Evolutionary conservation across 78 protist species (phyloP).

Genomic region (Speleostelium caveatum): DNA sequence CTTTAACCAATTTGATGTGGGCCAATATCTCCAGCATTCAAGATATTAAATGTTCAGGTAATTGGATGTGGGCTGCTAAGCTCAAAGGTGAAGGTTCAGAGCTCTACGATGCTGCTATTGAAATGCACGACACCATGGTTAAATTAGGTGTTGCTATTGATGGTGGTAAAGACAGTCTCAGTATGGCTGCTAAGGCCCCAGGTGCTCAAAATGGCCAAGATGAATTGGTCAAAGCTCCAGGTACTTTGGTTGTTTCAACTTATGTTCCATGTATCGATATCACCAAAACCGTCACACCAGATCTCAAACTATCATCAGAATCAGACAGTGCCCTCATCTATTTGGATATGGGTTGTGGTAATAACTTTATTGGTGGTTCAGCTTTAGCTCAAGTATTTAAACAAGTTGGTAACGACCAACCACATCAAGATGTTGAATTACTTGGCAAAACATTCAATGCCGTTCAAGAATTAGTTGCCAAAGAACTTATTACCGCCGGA

Average conservation of each 20-base stretch:
- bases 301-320: slow-evolving; percentile 70
- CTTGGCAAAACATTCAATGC: slow-evolving; percentile 35
- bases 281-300: slow-evolving; percentile 91
- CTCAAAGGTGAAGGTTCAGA: slow-evolving; percentile 92
- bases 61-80: slow-evolving; percentile 97
- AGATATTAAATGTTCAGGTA: slow-evolving; percentile 88
- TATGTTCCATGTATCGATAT: slow-evolving; percentile 90
- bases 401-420: slow-evolving; percentile 78
- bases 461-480: slow-evolving; percentile 41
- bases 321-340: slow-evolving; percentile 70
- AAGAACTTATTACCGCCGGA: slow-evolving; percentile 77
- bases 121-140: slow-evolving; percentile 85
- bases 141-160: slow-evolving; percentile 87
- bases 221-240: slow-evolving; percentile 88
- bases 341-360: slow-evolving; percentile 83
- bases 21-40: slow-evolving; percentile 65
- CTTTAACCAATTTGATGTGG: slow-evolving; percentile 91
- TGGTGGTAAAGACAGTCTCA: slow-evolving; percentile 96
- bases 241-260: slow-evolving; percentile 88
- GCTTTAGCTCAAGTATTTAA: slow-evolving; percentile 87
- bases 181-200: slow-evolving; percentile 92
- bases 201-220: not conserved
- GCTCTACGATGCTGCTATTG: slow-evolving; percentile 90
- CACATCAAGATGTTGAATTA: slow-evolving; percentile 64
- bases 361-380: slow-evolving; percentile 90